Conservation (phyloP, 257 asterid species). For the Nicotiana benthamiana region DNA sequence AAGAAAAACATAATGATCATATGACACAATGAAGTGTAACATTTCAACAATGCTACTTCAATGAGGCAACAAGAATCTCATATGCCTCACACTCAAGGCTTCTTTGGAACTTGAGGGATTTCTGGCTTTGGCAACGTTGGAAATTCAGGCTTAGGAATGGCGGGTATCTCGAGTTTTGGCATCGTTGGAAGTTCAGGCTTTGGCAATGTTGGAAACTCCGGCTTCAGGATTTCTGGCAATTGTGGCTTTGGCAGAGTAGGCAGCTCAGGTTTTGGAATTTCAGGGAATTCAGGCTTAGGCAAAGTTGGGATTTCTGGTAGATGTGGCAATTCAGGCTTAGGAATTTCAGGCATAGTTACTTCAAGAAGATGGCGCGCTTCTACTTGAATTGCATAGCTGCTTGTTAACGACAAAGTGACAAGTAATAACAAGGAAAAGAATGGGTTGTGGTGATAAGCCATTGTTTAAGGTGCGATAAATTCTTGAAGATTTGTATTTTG, state of each 20-base stretch:
- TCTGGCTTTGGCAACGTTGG: neutral
- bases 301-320: slow-evolving; percentile 12
- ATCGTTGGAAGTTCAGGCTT: neutral
- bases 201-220: neutral
- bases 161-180: neutral
- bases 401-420: neutral
- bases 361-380: neutral
- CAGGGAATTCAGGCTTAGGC: slow-evolving; percentile 7
- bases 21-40: neutral
- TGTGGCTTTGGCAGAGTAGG: no score
- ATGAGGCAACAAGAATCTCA: neutral
- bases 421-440: neutral
- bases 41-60: neutral
- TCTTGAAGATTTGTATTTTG: neutral
- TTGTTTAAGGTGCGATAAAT: neutral
- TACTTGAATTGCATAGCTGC: neutral
- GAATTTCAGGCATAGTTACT: neutral
- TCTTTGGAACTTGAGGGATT: neutral
- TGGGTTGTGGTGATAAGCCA: neutral
- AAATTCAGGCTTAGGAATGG: neutral
- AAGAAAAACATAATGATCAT: neutral
- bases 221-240: neutral
- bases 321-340: slow-evolving; percentile 18
- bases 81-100: neutral
- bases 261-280: neutral